Evolutionary conservation across 129 eudicot genomes (phyloP).

Genomic region (Gnaphalium uliginosum): DNA sequence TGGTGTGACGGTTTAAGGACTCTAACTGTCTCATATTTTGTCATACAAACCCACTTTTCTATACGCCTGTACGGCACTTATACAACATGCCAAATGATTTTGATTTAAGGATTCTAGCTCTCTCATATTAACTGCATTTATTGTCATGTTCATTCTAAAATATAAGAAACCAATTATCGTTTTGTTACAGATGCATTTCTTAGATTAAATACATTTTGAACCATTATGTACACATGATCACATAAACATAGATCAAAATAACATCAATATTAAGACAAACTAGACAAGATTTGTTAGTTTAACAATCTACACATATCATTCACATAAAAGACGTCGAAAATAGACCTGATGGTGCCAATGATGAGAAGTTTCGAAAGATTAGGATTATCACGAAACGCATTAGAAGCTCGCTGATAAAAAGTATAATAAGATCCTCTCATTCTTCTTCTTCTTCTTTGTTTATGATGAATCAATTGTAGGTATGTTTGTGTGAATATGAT

Average conservation of each 20-base stretch:
- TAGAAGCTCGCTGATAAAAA: slow-evolving; percentile 57
- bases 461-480: too few species aligned
- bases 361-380: slow-evolving; percentile 48
- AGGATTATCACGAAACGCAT: slow-evolving; percentile 45
- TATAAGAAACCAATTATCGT: neutral
- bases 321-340: neutral
- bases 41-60: too few species aligned
- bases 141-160: neutral
- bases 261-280: neutral
- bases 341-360: slow-evolving; percentile 56
- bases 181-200: neutral
- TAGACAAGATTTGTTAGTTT: neutral
- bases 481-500: neutral
- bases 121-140: neutral
- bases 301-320: neutral
- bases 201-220: neutral
- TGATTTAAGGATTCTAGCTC: too few species aligned
- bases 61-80: too few species aligned
- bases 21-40: too few species aligned
- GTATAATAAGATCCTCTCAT: slow-evolving; percentile 42
- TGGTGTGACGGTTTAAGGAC: too few species aligned
- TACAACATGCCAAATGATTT: neutral
- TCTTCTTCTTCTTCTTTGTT: neutral
- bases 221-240: neutral
- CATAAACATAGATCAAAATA: neutral